phyloP scores from a whole-genome alignment of 768 basidiomycete species.

The Leucocoprinus leucothites region DNA sequence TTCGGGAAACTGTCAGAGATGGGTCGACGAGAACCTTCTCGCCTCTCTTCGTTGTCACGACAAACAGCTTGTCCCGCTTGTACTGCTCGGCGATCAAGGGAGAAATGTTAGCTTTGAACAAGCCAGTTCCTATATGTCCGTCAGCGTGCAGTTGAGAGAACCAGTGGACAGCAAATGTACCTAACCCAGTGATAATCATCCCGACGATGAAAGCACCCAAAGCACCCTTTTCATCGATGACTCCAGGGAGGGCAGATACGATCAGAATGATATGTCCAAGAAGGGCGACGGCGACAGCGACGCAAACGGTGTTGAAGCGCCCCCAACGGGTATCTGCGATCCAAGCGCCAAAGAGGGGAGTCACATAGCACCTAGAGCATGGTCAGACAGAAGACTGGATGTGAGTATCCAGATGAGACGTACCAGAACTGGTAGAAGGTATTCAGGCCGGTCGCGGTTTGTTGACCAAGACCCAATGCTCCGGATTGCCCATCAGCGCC shows the following conservation, averaged over 20 bases:
- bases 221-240: conserved; percentile 54
- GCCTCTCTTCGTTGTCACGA: conserved; percentile 47
- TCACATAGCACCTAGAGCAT: conserved; percentile 52
- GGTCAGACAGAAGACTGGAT: too few relatives aligned
- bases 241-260: conserved; percentile 58
- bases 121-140: conserved; percentile 46
- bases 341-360: conserved; percentile 61
- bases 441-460: conserved; percentile 64
- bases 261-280: conserved; percentile 67
- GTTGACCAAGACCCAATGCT: conserved; percentile 65
- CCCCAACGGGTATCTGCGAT: conserved; percentile 67
- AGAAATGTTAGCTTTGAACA: conserved; percentile 77
- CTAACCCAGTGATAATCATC: conserved; percentile 56
- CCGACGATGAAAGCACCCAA: conserved; percentile 54
- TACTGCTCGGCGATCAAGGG: conserved; percentile 81
- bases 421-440: conserved; percentile 75
- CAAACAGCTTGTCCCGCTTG: conserved; percentile 49
- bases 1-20: conserved; percentile 56
- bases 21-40: conserved; percentile 79
- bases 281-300: conserved; percentile 53
- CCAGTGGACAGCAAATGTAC: conserved; percentile 17
- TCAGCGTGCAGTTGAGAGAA: not conserved
- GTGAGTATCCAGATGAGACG: too few relatives aligned
- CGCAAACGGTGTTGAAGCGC: conserved; percentile 64
- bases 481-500: conserved; percentile 55